phyloP scores from a whole-genome alignment of 2,329 filamentous ascomycete species.

The Pezicula carpinea region DNA sequence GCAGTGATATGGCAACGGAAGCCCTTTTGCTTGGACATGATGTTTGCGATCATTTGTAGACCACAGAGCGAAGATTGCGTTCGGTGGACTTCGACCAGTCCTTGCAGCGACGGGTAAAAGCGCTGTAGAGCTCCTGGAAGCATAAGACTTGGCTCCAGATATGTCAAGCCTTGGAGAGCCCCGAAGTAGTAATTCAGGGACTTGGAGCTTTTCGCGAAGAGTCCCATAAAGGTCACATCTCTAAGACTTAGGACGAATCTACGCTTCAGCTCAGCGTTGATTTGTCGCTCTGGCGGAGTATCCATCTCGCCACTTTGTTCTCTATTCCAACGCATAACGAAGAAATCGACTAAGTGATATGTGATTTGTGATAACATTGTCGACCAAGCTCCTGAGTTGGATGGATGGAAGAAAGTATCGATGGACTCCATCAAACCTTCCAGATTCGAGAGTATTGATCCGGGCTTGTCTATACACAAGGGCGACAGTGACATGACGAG shows the following conservation, averaged over 20 bases:
- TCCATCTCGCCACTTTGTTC: constrained; percentile 92
- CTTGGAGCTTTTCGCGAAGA: constrained; percentile 92
- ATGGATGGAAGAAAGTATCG: constrained; percentile 98
- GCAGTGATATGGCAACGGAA: constrained; percentile 95
- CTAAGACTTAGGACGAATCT: constrained; percentile 85
- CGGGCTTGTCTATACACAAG: constrained; percentile 67
- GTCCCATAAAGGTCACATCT: constrained; percentile 96
- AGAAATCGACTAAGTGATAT: constrained; percentile 90
- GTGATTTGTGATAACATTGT: constrained; percentile 84
- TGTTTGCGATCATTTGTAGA: constrained; percentile 84
- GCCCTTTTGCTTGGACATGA: constrained; percentile 91
- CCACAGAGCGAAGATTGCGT: constrained; percentile 91
- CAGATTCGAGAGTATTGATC: constrained; percentile 77
- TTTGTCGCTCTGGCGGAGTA: constrained; percentile 70
- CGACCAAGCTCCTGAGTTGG: constrained; percentile 90
- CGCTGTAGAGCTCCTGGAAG: constrained; percentile 89
- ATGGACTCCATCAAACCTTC: constrained; percentile 92
- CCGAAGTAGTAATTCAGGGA: constrained; percentile 90
- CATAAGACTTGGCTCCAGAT: constrained; percentile 85
- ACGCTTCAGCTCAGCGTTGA: constrained; percentile 76
- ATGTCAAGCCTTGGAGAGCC: constrained; percentile 83
- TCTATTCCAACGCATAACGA: constrained; percentile 95
- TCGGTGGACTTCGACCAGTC: constrained; percentile 92
- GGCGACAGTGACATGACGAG: constrained; percentile 92
- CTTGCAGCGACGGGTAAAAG: constrained; percentile 96